A percentile compares a stretch with the other conserved stretches of the same genome.
These are phyloP conservation scores for Diddensiella transvaalensis DNA, from an alignment of 805 yeast species.

Conservation along the genomic window DNA sequence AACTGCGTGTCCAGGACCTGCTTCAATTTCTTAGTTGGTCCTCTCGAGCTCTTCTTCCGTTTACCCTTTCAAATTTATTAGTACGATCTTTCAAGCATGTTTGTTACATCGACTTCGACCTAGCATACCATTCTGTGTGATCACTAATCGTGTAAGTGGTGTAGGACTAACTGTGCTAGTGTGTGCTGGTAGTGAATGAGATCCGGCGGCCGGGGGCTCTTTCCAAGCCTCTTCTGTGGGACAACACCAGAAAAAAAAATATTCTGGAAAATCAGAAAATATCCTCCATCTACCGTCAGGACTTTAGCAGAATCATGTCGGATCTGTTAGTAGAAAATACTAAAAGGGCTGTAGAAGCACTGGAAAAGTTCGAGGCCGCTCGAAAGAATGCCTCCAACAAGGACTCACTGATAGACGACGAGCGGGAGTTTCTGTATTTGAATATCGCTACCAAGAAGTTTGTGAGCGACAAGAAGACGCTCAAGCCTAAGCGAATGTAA, in stretches of 20 bases:
- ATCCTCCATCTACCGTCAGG: too few relatives aligned
- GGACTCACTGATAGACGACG: slow-evolving; percentile 56
- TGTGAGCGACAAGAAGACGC: slow-evolving; percentile 52
- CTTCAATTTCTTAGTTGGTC: slow-evolving; percentile 73
- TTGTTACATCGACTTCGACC: too few relatives aligned
- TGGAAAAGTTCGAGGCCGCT: slow-evolving; percentile 53
- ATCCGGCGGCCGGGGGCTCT: too few relatives aligned
- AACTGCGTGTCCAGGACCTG: slow-evolving; percentile 78
- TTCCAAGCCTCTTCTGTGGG: too few relatives aligned
- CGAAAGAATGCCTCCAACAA: slow-evolving; percentile 35
- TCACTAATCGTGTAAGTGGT: too few relatives aligned
- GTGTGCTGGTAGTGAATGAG: too few relatives aligned
- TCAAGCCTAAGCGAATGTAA: slow-evolving; percentile 40
- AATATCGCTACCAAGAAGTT: slow-evolving; percentile 64
- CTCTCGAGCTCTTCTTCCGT: slow-evolving; percentile 78
- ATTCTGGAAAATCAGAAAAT: too few relatives aligned
- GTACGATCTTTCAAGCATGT: too few relatives aligned
- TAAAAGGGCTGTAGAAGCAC: slow-evolving; percentile 45
- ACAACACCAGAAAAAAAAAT: too few relatives aligned
- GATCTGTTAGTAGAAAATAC: slow-evolving; percentile 28
- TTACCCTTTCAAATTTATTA: slow-evolving; percentile 55
- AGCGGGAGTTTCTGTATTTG: slow-evolving; percentile 50
- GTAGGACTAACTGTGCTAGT: too few relatives aligned
- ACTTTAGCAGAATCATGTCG: background rate
- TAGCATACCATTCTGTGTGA: too few relatives aligned